A percentile compares a stretch with the other conserved stretches of the same genome.
Evolutionary conservation across 1,284 basidiomycete genomes (phyloP).

Genomic region (Gymnopus androsaceus): DNA sequence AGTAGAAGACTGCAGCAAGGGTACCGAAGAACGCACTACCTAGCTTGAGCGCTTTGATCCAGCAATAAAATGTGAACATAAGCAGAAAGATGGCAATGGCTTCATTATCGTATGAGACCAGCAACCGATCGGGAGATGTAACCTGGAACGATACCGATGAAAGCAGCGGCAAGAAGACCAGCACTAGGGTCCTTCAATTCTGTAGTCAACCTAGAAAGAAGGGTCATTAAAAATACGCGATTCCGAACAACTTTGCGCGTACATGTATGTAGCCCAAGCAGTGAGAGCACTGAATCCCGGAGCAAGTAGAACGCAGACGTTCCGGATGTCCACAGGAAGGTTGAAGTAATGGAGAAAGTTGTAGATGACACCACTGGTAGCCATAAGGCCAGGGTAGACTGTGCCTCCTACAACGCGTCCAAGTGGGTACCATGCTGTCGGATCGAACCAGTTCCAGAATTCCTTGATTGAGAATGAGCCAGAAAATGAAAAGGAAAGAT

Average conservation of each 20-base stretch:
- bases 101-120: conserved; percentile 99
- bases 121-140: conserved; percentile 99
- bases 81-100: conserved; percentile 99
- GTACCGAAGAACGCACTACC: conserved; percentile 94
- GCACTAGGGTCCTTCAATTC: conserved; percentile 94
- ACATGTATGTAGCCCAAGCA: conserved; percentile 97
- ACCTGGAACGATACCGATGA: conserved; percentile 96
- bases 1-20: conserved; percentile 93
- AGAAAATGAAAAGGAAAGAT: conserved; percentile 10
- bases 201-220: conserved; percentile 77
- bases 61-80: conserved; percentile 98
- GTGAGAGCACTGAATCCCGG: conserved; percentile 98
- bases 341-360: conserved; percentile 86
- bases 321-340: conserved; percentile 96
- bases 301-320: conserved; percentile 95
- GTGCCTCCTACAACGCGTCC: conserved; percentile 98
- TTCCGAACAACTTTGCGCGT: conserved; percentile 28
- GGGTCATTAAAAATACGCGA: conserved; percentile 10
- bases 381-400: conserved; percentile 98
- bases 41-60: conserved; percentile 96
- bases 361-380: conserved; percentile 96
- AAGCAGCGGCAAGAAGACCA: conserved; percentile 94
- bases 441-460: conserved; percentile 99
- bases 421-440: conserved; percentile 98
- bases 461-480: conserved; percentile 72